Conservation (phyloP, 2,329 filamentous ascomycete genomes). For the Arthrobotrys conoides region DNA sequence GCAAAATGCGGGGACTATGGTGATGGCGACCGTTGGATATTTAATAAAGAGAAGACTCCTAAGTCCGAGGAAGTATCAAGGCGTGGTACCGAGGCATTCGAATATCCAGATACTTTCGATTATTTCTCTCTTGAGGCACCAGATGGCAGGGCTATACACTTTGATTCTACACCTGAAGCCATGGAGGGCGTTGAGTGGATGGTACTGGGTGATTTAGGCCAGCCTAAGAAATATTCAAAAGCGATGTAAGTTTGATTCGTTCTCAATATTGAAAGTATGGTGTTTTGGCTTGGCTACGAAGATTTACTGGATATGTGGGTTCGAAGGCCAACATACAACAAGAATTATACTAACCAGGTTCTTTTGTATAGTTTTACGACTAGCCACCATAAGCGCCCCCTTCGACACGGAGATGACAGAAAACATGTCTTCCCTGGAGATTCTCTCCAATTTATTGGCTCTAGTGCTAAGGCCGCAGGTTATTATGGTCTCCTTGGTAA, state of each 20-base stretch:
- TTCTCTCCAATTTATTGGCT: conserved; percentile 2
- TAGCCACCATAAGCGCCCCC: neutral
- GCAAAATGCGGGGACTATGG: conserved; percentile 1
- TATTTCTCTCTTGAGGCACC: conserved; percentile 5
- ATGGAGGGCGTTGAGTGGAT: neutral
- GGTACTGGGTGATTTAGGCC: neutral
- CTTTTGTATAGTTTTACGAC: conserved; percentile 3
- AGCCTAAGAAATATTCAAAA: neutral
- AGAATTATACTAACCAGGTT: neutral
- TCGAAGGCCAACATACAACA: no score
- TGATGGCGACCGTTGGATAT: neutral
- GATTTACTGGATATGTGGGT: no score
- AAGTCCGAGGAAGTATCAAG: neutral
- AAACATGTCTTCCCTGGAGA: conserved; percentile 4
- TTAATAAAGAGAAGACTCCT: neutral
- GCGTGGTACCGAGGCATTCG: neutral
- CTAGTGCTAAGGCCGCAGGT: neutral
- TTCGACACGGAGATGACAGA: neutral
- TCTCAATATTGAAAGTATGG: no score
- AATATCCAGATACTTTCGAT: neutral
- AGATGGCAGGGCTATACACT: neutral
- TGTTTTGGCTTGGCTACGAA: no score
- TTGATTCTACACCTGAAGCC: neutral
- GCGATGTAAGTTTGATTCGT: conserved; percentile 1
- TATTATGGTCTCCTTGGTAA: conserved; percentile 1